Base-by-base conservation (phyloP, 2,329 filamentous ascomycete species). In the Pseudovirgaria hyperparasitica region DNA sequence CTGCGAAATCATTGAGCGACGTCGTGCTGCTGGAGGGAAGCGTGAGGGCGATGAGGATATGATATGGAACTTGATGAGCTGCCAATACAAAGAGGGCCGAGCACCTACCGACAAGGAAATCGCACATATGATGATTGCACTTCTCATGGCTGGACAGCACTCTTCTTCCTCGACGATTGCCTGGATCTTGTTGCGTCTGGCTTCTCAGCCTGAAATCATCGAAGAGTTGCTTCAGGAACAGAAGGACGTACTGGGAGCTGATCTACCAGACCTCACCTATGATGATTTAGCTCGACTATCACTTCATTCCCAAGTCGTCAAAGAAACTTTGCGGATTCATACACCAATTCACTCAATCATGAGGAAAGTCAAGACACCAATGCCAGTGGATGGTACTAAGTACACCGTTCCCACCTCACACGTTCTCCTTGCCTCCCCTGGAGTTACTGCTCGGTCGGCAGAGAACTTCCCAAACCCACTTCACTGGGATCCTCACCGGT, bases 341-440 rank as follows among this genome's bases (percentile, higher is more conserved):
- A 80, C 85, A 2, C 86, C 86, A 1, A 94, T 96, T 46, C 86
- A 94, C 67, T 90, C 82, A 26, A 92, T 96, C 47, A 72, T 96
- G 67, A 82, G 86, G 43, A 80, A 82, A 42, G 87, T 93, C 53
- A 93, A 87, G 62, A 72, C 73, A 39, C 84, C 86, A 32, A 82
- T 94, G 70, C 69, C 74, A 8, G 70, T 93, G 15, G 74, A 84
- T 16, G 81, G 80, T 38, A 92, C 82, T 22, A 78, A 78, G 41
- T 92, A 77, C 48, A 72, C 82, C 30, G 73, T 96, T 38, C 86
- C 87, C 6, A 72, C 79, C 4, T 72, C 69, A 23, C 85, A 92
- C 60, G 74, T 71, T 19, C 72, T 96, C 23, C 73, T 96, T 38
- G 76, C 86, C 20, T 82, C 86, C 2, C 85, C 86, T 2, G 84